A percentile compares a stretch with the other conserved stretches of the same genome.
Conservation (phyloP, 2,329 filamentous ascomycete genomes). For the Mycogone perniciosa region DNA sequence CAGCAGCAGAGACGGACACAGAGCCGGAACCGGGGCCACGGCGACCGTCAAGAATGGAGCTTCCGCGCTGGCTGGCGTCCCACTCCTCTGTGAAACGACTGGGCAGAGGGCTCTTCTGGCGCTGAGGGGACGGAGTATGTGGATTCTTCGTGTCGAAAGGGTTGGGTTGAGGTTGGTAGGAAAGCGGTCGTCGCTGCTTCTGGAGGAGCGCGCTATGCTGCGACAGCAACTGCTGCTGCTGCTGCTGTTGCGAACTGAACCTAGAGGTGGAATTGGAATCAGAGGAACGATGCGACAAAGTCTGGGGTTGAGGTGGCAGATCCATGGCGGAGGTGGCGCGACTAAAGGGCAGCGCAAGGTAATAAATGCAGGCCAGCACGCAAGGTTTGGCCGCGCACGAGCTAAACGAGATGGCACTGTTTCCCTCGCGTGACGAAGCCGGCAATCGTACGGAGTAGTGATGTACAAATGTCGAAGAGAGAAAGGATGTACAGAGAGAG, state of each 20-base stretch:
- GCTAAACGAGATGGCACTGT: background rate
- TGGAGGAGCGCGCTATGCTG: background rate
- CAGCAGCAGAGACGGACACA: constrained; percentile 11
- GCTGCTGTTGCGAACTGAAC: constrained; percentile 5
- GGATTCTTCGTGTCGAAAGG: constrained; percentile 3
- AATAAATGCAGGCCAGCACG: background rate
- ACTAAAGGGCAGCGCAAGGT: background rate
- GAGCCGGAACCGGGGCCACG: constrained; percentile 18
- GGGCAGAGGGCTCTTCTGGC: constrained; percentile 20
- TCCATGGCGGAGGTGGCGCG: constrained; percentile 25
- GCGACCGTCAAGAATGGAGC: constrained; percentile 53
- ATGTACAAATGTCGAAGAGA: background rate
- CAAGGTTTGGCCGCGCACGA: background rate
- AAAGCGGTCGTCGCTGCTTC: constrained; percentile 6
- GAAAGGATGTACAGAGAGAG: background rate
- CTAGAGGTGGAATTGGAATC: constrained; percentile 16
- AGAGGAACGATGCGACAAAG: constrained; percentile 18
- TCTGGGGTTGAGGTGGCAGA: constrained; percentile 16
- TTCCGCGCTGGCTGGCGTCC: constrained; percentile 61
- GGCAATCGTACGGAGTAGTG: background rate
- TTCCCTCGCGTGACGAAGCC: background rate
- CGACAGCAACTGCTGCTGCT: constrained; percentile 1
- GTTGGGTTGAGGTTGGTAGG: constrained; percentile 7
- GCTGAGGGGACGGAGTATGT: constrained; percentile 8
- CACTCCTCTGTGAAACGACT: constrained; percentile 65